Conservation (phyloP, 2,329 filamentous ascomycete species). For the Biscogniauxia sp. region DNA sequence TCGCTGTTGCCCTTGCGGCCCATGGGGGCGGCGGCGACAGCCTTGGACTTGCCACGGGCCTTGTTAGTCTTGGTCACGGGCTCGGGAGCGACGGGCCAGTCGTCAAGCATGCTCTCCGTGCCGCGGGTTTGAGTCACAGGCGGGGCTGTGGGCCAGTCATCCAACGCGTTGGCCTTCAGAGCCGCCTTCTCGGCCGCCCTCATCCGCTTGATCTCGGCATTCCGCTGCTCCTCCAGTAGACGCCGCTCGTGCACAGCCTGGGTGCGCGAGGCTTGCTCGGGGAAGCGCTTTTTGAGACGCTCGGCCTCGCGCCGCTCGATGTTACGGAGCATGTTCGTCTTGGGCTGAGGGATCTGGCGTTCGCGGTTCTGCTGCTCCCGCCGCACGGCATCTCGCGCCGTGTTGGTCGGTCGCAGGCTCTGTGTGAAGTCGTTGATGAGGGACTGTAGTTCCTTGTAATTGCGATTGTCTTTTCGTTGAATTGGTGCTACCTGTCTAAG, state of each 20-base stretch:
- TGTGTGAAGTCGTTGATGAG: conserved; percentile 20
- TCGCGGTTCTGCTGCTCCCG: conserved; percentile 14
- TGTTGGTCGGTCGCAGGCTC: conserved; percentile 7
- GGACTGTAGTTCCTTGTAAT: conserved; percentile 8
- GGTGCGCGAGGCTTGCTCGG: conserved; percentile 6
- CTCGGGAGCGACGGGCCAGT: too few relatives aligned
- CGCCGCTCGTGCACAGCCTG: conserved; percentile 9
- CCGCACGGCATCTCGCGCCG: conserved; percentile 10
- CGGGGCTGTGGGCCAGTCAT: neutral
- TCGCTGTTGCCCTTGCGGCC: neutral
- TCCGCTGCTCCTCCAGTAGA: neutral
- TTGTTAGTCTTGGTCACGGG: too few relatives aligned
- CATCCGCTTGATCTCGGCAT: neutral
- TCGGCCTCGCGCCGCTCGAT: neutral
- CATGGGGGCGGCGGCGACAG: neutral
- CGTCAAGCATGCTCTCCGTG: too few relatives aligned
- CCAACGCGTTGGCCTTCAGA: neutral
- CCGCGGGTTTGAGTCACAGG: too few relatives aligned
- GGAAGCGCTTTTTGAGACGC: conserved; percentile 8
- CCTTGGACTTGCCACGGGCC: too few relatives aligned
- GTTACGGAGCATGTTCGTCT: conserved; percentile 2
- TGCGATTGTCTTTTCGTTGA: neutral
- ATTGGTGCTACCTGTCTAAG: too few relatives aligned
- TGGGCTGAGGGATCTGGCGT: neutral
- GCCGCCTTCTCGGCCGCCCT: neutral